Conservation (phyloP, 805 yeast species). For the Yamadazyma phyllophila region DNA sequence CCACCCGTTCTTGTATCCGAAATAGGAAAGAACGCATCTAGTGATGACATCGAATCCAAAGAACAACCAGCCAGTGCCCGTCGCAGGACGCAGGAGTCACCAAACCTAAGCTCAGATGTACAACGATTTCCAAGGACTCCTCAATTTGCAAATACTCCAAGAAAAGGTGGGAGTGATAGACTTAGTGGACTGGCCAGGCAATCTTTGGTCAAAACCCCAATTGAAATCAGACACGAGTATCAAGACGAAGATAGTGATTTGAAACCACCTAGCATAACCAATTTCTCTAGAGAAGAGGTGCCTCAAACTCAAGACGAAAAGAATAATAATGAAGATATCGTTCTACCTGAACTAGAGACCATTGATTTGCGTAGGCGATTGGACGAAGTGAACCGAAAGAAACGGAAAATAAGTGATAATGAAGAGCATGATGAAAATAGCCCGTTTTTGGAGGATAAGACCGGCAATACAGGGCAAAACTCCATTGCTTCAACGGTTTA, state of each 20-base stretch:
- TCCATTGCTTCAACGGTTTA: constrained; percentile 31
- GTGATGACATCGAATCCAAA: background rate
- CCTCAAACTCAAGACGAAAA: constrained; percentile 13
- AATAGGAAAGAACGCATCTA: constrained; percentile 23
- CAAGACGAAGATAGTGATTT: constrained; percentile 31
- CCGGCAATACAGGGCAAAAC: constrained; percentile 11
- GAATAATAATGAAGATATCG: constrained; percentile 12
- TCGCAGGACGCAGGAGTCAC: background rate
- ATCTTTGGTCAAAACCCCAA: constrained; percentile 24
- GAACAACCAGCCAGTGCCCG: background rate
- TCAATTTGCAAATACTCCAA: constrained; percentile 27
- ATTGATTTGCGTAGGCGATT: constrained; percentile 16
- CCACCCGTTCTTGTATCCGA: constrained; percentile 42
- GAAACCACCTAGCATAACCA: constrained; percentile 23
- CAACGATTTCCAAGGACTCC: constrained; percentile 50
- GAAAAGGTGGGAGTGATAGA: constrained; percentile 12
- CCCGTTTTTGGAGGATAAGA: constrained; percentile 30
- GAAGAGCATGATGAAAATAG: constrained; percentile 23
- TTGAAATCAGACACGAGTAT: constrained; percentile 19
- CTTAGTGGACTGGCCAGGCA: constrained; percentile 9
- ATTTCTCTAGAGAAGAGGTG: constrained; percentile 11
- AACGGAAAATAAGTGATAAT: constrained; percentile 13
- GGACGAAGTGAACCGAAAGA: constrained; percentile 9
- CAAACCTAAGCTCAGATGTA: constrained; percentile 10
- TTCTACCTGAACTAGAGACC: constrained; percentile 22